Evolutionary conservation across 2,329 filamentous ascomycete genomes (phyloP).

Genomic region (Epichloe scottii): DNA sequence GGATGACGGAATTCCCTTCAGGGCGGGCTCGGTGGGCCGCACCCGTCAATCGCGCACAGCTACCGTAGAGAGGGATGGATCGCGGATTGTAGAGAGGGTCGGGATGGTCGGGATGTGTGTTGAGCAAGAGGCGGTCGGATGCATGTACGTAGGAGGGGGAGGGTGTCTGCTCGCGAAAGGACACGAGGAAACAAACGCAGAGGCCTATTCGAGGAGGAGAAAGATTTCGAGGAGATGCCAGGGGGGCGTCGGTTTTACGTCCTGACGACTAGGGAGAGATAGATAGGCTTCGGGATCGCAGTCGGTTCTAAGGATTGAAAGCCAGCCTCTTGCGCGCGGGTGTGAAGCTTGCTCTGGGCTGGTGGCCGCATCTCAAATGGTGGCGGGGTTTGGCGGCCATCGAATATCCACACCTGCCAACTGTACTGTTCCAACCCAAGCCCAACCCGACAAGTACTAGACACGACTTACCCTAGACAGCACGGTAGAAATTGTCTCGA

Average conservation of each 20-base stretch:
- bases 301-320: background rate
- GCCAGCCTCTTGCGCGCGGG: no score
- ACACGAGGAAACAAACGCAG: background rate
- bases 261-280: background rate
- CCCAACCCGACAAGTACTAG: no score
- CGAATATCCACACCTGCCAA: no score
- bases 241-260: background rate
- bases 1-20: background rate
- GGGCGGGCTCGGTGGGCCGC: constrained; percentile 2
- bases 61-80: background rate
- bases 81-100: background rate
- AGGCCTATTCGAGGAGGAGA: background rate
- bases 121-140: constrained; percentile 5
- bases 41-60: background rate
- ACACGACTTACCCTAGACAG: no score
- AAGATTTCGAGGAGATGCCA: background rate
- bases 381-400: no score
- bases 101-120: background rate
- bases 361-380: no score
- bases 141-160: background rate
- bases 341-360: no score
- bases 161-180: background rate
- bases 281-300: background rate
- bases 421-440: no score
- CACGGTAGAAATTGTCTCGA: no score